Conservation (phyloP, 345 rosid species). For the Moricandia moricandioides region DNA sequence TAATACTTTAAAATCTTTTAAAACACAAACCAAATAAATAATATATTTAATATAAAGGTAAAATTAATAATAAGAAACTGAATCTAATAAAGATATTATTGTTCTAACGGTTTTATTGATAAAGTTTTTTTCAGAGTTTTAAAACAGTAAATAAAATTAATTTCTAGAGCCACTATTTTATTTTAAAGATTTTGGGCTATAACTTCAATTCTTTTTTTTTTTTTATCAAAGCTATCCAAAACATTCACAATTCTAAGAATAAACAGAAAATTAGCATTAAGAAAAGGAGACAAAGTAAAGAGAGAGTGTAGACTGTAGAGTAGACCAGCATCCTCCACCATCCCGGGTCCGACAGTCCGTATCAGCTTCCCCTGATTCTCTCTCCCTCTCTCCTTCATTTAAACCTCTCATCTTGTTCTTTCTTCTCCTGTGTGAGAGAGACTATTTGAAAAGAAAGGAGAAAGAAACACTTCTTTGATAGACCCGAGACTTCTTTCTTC, state of each 20-base stretch:
- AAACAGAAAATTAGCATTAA: slow-evolving; percentile 1
- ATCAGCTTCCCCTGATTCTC: slow-evolving; percentile 38
- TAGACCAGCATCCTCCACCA: slow-evolving; percentile 36
- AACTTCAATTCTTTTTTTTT: too few species aligned
- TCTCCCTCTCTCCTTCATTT: slow-evolving; percentile 14
- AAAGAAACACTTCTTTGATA: slow-evolving; percentile 13
- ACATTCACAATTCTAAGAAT: too few species aligned
- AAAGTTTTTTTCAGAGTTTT: too few species aligned
- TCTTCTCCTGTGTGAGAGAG: slow-evolving; percentile 14
- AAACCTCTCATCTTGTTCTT: slow-evolving; percentile 8
- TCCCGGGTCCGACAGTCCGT: slow-evolving; percentile 34
- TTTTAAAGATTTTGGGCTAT: too few species aligned
- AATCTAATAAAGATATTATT: not conserved
- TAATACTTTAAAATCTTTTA: not conserved
- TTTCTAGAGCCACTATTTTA: too few species aligned
- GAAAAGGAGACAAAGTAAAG: not conserved
- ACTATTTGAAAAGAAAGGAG: slow-evolving; percentile 16
- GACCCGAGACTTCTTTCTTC: slow-evolving; percentile 24
- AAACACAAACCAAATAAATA: not conserved
- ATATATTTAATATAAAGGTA: not conserved
- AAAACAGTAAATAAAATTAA: too few species aligned
- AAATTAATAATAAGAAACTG: not conserved
- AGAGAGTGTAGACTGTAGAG: slow-evolving; percentile 2
- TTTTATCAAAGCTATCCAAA: too few species aligned
- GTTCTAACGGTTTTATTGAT: too few species aligned